phyloP scores from a whole-genome alignment of 805 yeast genomes.

The Starmerella apis region DNA sequence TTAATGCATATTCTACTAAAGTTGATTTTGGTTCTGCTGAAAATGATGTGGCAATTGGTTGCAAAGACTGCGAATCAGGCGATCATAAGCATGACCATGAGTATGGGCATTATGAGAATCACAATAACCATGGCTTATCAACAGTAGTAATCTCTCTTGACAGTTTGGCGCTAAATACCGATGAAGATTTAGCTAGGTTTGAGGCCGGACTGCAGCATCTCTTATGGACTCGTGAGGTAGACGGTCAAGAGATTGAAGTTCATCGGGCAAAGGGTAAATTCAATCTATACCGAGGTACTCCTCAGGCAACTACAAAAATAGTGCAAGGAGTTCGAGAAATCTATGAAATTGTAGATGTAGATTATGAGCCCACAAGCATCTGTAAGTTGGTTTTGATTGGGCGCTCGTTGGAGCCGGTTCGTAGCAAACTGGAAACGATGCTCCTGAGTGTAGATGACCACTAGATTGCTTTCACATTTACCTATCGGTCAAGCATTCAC shows the following conservation, averaged over 20 bases:
- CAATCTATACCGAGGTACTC: slow-evolving; percentile 1
- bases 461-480: too few species aligned
- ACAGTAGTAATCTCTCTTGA: slow-evolving; percentile 43
- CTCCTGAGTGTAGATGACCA: background rate
- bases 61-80: background rate
- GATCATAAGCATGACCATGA: slow-evolving; percentile 12
- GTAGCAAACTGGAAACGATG: slow-evolving; percentile 13
- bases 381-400: slow-evolving; percentile 72
- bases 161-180: slow-evolving; percentile 30
- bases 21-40: background rate
- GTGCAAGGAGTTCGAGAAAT: slow-evolving; percentile 91
- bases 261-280: slow-evolving; percentile 72
- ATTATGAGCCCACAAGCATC: slow-evolving; percentile 32
- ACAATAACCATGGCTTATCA: slow-evolving; percentile 32
- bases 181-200: slow-evolving; percentile 37
- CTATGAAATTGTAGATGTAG: slow-evolving; percentile 58
- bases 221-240: slow-evolving; percentile 58
- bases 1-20: slow-evolving; percentile 52
- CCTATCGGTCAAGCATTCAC: too few species aligned
- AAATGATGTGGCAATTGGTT: background rate
- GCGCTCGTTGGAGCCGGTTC: slow-evolving; percentile 39
- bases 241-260: slow-evolving; percentile 46
- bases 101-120: background rate
- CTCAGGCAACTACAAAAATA: slow-evolving; percentile 35
- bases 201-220: slow-evolving; percentile 58